These are phyloP conservation scores for Botrytis pseudocinerea DNA, from an alignment of 2,329 filamentous ascomycete species.

Conservation along the genomic window DNA sequence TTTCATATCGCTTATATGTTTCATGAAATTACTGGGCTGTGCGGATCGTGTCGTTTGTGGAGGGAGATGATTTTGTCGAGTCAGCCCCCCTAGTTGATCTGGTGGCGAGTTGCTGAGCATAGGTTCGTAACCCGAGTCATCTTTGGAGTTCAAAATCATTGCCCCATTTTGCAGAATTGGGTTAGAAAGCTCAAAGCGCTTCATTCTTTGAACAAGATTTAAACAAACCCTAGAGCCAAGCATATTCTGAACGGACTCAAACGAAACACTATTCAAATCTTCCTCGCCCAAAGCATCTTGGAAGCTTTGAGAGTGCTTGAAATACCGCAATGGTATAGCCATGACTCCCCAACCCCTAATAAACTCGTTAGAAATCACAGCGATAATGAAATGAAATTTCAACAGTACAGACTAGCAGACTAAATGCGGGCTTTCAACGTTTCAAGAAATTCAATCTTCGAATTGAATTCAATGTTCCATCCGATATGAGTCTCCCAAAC, in stretches of 20 bases:
- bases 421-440: neutral
- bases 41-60: neutral
- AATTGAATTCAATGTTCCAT: neutral
- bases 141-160: neutral
- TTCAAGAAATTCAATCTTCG: neutral
- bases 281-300: conserved; percentile 25
- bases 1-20: neutral
- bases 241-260: neutral
- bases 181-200: neutral
- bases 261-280: neutral
- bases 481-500: neutral
- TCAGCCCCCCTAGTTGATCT: neutral
- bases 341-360: conserved; percentile 37
- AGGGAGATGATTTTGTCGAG: neutral
- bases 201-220: conserved; percentile 1
- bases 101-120: neutral
- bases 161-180: neutral
- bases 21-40: neutral
- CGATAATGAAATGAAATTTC: neutral
- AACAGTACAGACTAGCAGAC: neutral
- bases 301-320: conserved; percentile 26
- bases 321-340: conserved; percentile 31
- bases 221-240: neutral
- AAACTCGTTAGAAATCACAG: neutral
- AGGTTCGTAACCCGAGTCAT: neutral